These are phyloP conservation scores for Teunomyces panamensis DNA, from an alignment of 805 yeast genomes.

Conservation along the genomic window DNA sequence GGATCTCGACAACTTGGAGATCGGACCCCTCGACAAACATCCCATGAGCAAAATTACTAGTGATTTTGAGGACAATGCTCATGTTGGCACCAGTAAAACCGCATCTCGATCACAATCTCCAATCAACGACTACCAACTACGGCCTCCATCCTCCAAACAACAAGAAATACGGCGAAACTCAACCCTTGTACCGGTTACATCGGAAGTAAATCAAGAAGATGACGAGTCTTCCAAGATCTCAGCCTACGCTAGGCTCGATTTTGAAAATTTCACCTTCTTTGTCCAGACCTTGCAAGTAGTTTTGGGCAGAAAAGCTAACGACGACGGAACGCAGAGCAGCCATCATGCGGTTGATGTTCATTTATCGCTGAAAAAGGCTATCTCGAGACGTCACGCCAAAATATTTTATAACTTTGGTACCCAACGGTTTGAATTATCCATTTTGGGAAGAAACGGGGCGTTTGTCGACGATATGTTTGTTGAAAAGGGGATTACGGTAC, in stretches of 20 bases:
- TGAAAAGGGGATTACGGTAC: conserved; percentile 89
- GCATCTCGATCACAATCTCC: conserved; percentile 17
- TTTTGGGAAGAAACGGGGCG: conserved; percentile 94
- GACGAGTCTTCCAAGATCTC: conserved; percentile 37
- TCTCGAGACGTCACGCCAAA: conserved; percentile 91
- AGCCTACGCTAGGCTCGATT: conserved; percentile 78
- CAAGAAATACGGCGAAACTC: conserved; percentile 15
- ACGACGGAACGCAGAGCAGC: conserved; percentile 54
- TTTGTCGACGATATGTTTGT: conserved; percentile 90
- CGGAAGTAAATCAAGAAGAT: conserved; percentile 13
- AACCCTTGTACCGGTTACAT: conserved; percentile 15
- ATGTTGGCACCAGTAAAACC: conserved; percentile 7
- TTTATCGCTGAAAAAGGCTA: conserved; percentile 87
- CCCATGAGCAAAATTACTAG: conserved; percentile 1
- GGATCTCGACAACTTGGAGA: conserved; percentile 9
- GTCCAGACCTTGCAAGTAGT: conserved; percentile 95
- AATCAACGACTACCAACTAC: neutral
- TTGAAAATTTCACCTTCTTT: conserved; percentile 88
- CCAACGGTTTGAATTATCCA: conserved; percentile 87
- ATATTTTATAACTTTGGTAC: conserved; percentile 96
- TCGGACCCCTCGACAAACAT: conserved; percentile 12
- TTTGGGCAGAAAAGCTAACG: conserved; percentile 75
- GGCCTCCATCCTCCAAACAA: conserved; percentile 1
- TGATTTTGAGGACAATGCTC: neutral
- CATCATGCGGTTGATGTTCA: conserved; percentile 86